phyloP scores from a whole-genome alignment of 2,329 filamentous ascomycete species.

The Aspergillus sp. region DNA sequence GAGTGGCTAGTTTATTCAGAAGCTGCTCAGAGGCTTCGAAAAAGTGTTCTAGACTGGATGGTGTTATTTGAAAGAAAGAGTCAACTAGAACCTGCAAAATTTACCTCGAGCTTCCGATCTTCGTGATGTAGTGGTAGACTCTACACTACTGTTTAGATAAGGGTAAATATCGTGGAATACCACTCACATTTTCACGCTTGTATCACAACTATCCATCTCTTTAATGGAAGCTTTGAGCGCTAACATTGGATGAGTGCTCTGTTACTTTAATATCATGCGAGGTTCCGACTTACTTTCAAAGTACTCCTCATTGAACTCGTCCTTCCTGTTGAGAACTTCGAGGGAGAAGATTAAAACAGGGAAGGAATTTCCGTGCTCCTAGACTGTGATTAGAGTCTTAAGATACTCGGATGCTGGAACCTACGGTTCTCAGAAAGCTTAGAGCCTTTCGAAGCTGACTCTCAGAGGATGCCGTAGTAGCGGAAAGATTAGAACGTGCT shows the following conservation, averaged over 20 bases:
- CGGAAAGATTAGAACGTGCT: slow-evolving; percentile 29
- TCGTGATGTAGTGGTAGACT: slow-evolving; percentile 67
- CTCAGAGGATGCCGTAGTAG: slow-evolving; percentile 46
- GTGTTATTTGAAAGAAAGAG: slow-evolving; percentile 1
- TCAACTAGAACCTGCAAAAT: not conserved
- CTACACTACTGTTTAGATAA: slow-evolving; percentile 19
- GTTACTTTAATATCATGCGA: not conserved
- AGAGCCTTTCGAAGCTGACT: slow-evolving; percentile 59
- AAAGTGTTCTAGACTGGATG: slow-evolving; percentile 38
- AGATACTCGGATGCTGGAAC: not conserved
- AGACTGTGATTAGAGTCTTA: slow-evolving; percentile 7
- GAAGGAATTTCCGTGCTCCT: slow-evolving; percentile 63
- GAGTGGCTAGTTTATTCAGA: slow-evolving; percentile 57
- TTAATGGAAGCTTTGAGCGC: slow-evolving; percentile 64
- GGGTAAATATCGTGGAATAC: not conserved
- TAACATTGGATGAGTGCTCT: slow-evolving; percentile 22
- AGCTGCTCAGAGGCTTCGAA: slow-evolving; percentile 62
- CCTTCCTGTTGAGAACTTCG: slow-evolving; percentile 56
- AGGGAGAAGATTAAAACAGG: slow-evolving; percentile 68
- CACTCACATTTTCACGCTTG: slow-evolving; percentile 60
- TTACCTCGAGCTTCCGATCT: slow-evolving; percentile 58
- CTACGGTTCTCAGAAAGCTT: slow-evolving; percentile 54
- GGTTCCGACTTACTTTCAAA: slow-evolving; percentile 35
- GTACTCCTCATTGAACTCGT: slow-evolving; percentile 41
- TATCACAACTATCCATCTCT: slow-evolving; percentile 59